Evolutionary conservation across 2,329 filamentous ascomycete species (phyloP), one percentile per base, ranked within the genome.

Genomic region (Penicillium rolfsii): DNA sequence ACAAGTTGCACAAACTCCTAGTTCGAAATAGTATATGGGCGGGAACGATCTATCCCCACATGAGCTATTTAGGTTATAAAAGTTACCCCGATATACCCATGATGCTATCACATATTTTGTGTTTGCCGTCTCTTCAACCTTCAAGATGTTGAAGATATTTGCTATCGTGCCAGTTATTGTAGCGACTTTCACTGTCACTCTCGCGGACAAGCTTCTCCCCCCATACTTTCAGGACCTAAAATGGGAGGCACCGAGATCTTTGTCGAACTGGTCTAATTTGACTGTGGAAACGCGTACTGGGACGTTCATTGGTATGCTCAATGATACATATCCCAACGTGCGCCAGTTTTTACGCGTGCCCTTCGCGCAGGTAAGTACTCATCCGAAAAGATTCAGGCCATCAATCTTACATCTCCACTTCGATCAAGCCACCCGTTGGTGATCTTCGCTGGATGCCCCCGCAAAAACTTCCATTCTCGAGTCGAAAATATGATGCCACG

Each of bases 281-380:
- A 68, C 62, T 0, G 46, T 65, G 36, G 28, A 65, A 52, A 38
- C 62, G 36, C 52, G 61, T 19, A 67, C 66, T 2, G 69, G 68
- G 28, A 67, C 63, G 7, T 70, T 75, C 22, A 70, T 71, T 28
- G 76, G 76, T 4, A 64, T 74, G 28, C 60, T 76, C 9, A 72
- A 76, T 45, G 64, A 69, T 33, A 72, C 69, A 11, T 72, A 71
- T 12, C 75, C 76, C 1, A 67, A 73, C 52, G 75, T 78, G 24
- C 74, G 74, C 7, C 71, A 78, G 58, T 78, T 76, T 60, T 70
- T 74, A n/a, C 70, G 72, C 22, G 71, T 79, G 6, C 76, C 77
- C 1, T 79, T 70, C 58, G 75, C 76, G 16, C 71, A 77, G 64
- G 60, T 65, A 36, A n/a, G 52, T 16, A 0, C 36, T 36, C 9